These are phyloP conservation scores for Cutaneotrichosporon spelunceum DNA, from an alignment of 1,284 basidiomycete species.

Conservation along the genomic window DNA sequence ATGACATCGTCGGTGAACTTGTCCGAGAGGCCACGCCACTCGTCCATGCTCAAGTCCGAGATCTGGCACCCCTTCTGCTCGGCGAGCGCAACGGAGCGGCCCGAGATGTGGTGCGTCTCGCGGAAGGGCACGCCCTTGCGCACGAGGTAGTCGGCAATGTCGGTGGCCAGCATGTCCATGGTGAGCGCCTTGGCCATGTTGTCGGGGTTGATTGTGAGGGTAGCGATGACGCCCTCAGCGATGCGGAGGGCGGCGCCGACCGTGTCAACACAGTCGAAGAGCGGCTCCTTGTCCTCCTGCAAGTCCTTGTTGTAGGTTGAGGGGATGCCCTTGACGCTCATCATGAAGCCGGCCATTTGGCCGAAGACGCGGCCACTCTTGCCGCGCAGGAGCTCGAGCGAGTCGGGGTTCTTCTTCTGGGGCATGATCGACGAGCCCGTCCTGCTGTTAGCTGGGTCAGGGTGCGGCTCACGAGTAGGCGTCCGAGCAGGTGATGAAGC, in stretches of 20 bases:
- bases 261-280: conserved; percentile 92
- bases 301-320: conserved; percentile 99
- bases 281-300: conserved; percentile 96
- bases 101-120: conserved; percentile 97
- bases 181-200: conserved; percentile 89
- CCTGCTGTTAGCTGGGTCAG: conserved; percentile 35
- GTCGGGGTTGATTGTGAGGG: conserved; percentile 77
- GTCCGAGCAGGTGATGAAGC: conserved; percentile 89
- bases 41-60: conserved; percentile 71
- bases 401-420: conserved; percentile 99
- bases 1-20: conserved; percentile 78
- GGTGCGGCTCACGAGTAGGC: conserved; percentile 65
- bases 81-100: conserved; percentile 89
- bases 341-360: conserved; percentile 96
- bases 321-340: conserved; percentile 94
- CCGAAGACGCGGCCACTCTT: conserved; percentile 94
- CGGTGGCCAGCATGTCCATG: conserved; percentile 95
- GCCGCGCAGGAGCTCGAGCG: conserved; percentile 87
- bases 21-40: conserved; percentile 71
- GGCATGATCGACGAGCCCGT: conserved; percentile 99
- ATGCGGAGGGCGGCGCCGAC: conserved; percentile 86
- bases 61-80: conserved; percentile 78
- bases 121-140: conserved; percentile 98
- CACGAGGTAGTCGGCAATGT: conserved; percentile 95
- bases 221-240: conserved; percentile 89